Evolutionary conservation across 306 rosid genomes (phyloP), one percentile per base, ranked within the genome.

Genomic region (Luffa acutangula): DNA sequence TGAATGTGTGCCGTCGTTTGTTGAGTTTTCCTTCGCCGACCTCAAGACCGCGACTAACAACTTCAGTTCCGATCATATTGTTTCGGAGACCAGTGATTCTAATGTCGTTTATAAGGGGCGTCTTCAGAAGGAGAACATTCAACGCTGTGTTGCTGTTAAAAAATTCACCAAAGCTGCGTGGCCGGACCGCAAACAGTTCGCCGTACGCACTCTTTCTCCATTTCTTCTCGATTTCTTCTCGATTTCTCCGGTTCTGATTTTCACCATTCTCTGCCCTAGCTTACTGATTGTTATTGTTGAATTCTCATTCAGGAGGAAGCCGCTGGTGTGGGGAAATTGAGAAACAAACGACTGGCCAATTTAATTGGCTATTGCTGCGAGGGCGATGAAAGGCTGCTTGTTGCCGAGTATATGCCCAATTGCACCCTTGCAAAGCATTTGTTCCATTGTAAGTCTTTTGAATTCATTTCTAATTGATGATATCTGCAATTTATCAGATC

Each of bases 291-390:
- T 75, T 34, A 0, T 18, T 63, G 53, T 7, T 43, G 79, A 17
- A 31, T 7, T 57, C 59, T 4, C 13, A 36, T 72, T 59, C 71
- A 92, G 97, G 93, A 89, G 48, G 94, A 92, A 86, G 97, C 97
- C 60, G 72, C 79, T 80, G 89, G 91, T 51, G 91, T 92, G 62
- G 93, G 94, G 80, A 90, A 85, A 80, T 82, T 89, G 70, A 85
- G 97, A 74, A 87, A 92, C 85, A 83, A 78, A 48, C 86, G 84
- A 87, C 86, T 92, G 25, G 97, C 91, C 15, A 89, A 92, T 92
- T 85, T 92, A 86, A 92, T 92, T 49, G 97, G 97, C 13, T 89
- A 88, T 75, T 92, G 97, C 85, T 92, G 94, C 79, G 94, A 92
- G 36, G 94, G 91, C 21, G 93, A 90, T 52, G 94, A 90, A 84